A percentile compares a stretch with the other conserved stretches of the same genome.
These are phyloP conservation scores for Papiliotrema laurentii DNA, from an alignment of 1,284 basidiomycete genomes.

Conservation along the genomic window DNA sequence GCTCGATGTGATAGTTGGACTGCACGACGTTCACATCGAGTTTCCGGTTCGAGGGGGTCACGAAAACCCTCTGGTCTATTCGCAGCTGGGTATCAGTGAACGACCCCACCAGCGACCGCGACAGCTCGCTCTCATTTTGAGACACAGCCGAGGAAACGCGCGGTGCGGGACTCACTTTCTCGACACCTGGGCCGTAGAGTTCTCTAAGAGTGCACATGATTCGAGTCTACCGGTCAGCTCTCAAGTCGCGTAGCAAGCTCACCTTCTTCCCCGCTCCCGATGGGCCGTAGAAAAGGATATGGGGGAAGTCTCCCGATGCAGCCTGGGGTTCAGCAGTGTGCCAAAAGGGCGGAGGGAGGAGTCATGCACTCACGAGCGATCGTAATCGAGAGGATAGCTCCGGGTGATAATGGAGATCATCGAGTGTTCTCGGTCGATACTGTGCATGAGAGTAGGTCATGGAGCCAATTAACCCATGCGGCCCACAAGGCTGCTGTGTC, in stretches of 20 bases:
- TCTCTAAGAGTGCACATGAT: constrained; percentile 85
- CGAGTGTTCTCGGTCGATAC: constrained; percentile 81
- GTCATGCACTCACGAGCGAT: constrained; percentile 63
- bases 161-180: constrained; percentile 62
- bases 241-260: not conserved
- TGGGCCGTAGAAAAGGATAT: constrained; percentile 96
- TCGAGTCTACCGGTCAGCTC: constrained; percentile 57
- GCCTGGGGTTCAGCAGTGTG: constrained; percentile 53
- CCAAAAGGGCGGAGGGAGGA: not conserved
- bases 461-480: not conserved
- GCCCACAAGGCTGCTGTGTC: not conserved
- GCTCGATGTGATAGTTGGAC: constrained; percentile 95
- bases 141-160: not conserved
- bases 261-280: constrained; percentile 93
- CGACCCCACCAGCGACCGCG: not conserved
- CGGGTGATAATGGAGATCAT: constrained; percentile 83
- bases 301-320: constrained; percentile 88
- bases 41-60: constrained; percentile 91
- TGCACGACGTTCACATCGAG: constrained; percentile 96
- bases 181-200: constrained; percentile 85
- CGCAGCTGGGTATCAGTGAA: constrained; percentile 63
- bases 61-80: constrained; percentile 95
- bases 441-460: constrained; percentile 38
- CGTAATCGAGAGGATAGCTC: constrained; percentile 73
- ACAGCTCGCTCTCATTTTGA: not conserved